Evolutionary conservation across 2,329 filamentous ascomycete genomes (phyloP).

Genomic region (Lizonia empirigonia): DNA sequence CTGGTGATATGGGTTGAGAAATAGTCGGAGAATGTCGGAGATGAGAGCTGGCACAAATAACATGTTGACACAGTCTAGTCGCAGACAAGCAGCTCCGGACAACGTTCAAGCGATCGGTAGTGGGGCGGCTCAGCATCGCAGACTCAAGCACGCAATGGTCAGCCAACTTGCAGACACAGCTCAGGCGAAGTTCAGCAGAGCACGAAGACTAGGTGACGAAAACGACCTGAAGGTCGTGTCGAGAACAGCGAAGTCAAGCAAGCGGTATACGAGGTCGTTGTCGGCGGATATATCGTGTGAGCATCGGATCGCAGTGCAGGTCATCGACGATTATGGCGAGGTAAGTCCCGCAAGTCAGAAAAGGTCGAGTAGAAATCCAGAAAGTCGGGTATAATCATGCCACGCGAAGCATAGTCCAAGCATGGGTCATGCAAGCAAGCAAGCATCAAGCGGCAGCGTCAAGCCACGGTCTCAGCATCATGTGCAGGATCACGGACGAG

Average conservation of each 20-base stretch:
- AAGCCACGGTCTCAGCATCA: slow-evolving; percentile 45
- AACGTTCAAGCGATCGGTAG: not conserved
- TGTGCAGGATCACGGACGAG: slow-evolving; percentile 44
- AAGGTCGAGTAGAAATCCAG: slow-evolving; percentile 15
- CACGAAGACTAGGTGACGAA: slow-evolving; percentile 11
- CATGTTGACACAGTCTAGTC: slow-evolving; percentile 10
- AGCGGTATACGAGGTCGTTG: slow-evolving; percentile 3
- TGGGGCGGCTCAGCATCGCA: not conserved
- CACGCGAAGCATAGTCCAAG: slow-evolving; percentile 33
- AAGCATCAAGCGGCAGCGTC: slow-evolving; percentile 45
- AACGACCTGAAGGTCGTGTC: not conserved
- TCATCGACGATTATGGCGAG: slow-evolving; percentile 23
- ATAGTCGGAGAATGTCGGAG: not conserved
- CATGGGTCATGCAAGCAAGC: slow-evolving; percentile 48
- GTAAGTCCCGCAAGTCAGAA: slow-evolving; percentile 23
- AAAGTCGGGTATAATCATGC: slow-evolving; percentile 36
- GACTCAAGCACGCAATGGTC: slow-evolving; percentile 1
- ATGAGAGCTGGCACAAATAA: not conserved
- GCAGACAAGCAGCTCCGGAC: not conserved
- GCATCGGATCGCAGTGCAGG: slow-evolving; percentile 25
- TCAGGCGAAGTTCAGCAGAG: slow-evolving; percentile 13
- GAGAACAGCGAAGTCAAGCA: slow-evolving; percentile 14
- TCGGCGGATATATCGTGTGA: slow-evolving; percentile 8
- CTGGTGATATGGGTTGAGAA: slow-evolving; percentile 6
- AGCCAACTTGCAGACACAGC: slow-evolving; percentile 11